Evolutionary conservation across 768 basidiomycete genomes (phyloP).

Genomic region (Wakefieldia striispora): DNA sequence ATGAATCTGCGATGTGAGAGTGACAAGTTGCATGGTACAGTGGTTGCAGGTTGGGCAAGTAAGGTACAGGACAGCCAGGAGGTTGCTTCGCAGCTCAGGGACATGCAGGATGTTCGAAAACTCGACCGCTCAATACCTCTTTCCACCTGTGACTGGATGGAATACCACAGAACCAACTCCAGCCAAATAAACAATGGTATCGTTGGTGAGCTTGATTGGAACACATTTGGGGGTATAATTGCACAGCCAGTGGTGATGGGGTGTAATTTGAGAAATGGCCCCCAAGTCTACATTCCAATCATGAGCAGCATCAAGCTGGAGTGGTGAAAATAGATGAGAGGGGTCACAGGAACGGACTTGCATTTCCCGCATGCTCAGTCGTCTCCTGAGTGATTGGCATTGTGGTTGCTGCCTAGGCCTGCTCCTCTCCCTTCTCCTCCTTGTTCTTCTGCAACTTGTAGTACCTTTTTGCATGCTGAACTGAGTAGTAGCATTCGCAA

Average conservation of each 20-base stretch:
- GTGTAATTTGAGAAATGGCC: background rate
- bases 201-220: background rate
- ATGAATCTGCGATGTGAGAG: conserved; percentile 27
- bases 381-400: too few species aligned
- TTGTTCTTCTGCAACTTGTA: background rate
- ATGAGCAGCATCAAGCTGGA: background rate
- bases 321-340: background rate
- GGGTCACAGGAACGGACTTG: background rate
- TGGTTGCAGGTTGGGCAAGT: background rate
- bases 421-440: background rate
- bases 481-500: background rate
- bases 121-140: background rate
- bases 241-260: background rate
- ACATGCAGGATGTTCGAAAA: conserved; percentile 19
- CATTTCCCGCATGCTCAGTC: too few species aligned
- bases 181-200: background rate
- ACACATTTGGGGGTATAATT: background rate
- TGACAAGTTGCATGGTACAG: conserved; percentile 7
- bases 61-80: too few species aligned
- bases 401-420: background rate
- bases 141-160: conserved; percentile 2
- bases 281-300: background rate
- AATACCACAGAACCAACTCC: conserved; percentile 2
- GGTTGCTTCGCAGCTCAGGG: too few species aligned
- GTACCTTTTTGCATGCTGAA: background rate